Evolutionary conservation across 371 early-diverging fungal genomes (phyloP).

Genomic region (Rhizopus arrhizus): DNA sequence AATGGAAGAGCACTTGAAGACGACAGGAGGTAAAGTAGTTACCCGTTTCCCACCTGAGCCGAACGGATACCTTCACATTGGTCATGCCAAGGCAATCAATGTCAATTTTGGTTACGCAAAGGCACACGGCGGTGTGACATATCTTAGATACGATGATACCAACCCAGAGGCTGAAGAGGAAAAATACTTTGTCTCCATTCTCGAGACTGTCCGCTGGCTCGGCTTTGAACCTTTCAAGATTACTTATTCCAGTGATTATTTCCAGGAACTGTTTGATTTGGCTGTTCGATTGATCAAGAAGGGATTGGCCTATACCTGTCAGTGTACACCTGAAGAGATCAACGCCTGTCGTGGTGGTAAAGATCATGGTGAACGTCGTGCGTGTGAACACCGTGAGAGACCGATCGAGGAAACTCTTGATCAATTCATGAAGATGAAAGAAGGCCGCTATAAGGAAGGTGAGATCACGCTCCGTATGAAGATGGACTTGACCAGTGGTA

Average conservation of each 20-base stretch:
- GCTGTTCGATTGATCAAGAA: constrained; percentile 89
- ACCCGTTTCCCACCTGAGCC: constrained; percentile 99
- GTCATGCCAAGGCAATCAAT: constrained; percentile 99
- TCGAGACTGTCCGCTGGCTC: constrained; percentile 96
- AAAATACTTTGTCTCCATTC: constrained; percentile 93
- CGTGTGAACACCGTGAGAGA: constrained; percentile 93
- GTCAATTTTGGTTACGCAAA: constrained; percentile 98
- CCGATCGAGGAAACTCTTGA: constrained; percentile 90
- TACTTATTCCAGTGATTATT: constrained; percentile 98
- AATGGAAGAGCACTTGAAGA: constrained; percentile 90
- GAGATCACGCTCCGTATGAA: constrained; percentile 98
- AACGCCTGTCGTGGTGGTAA: constrained; percentile 91
- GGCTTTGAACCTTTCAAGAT: constrained; percentile 95
- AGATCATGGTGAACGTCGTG: constrained; percentile 81
- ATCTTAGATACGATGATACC: constrained; percentile 99
- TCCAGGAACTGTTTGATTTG: constrained; percentile 91
- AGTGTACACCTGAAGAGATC: constrained; percentile 95
- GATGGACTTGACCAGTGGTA: constrained; percentile 96
- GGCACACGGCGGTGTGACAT: constrained; percentile 90
- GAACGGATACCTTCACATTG: constrained; percentile 98
- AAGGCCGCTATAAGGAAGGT: constrained; percentile 94
- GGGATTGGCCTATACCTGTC: constrained; percentile 98
- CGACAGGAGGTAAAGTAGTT: constrained; percentile 93
- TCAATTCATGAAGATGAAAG: constrained; percentile 98
- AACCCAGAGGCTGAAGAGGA: constrained; percentile 99